These are phyloP conservation scores for Endocalyx cinctus DNA, from an alignment of 2,329 filamentous ascomycete genomes.

Conservation along the genomic window DNA sequence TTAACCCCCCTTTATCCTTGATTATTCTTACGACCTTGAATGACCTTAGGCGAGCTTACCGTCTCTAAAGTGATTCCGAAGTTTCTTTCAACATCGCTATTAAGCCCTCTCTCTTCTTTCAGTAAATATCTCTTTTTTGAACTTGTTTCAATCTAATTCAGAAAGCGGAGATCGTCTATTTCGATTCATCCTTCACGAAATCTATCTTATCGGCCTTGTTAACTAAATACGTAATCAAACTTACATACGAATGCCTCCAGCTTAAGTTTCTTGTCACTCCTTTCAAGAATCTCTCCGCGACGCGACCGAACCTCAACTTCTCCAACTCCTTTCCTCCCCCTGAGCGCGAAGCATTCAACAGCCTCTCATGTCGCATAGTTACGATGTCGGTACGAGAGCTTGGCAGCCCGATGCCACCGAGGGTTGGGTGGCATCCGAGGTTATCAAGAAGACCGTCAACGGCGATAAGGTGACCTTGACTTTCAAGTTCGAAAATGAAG, in stretches of 20 bases:
- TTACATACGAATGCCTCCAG: conserved; percentile 26
- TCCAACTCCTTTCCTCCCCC: conserved; percentile 7
- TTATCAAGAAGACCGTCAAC: conserved; percentile 76
- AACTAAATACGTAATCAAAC: too few relatives aligned
- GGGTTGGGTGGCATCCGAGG: conserved; percentile 96
- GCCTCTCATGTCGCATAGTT: conserved; percentile 78
- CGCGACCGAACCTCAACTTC: conserved; percentile 11
- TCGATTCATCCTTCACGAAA: too few relatives aligned
- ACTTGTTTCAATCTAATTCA: too few relatives aligned
- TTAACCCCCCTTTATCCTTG: too few relatives aligned
- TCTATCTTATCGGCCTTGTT: too few relatives aligned
- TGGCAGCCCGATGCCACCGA: conserved; percentile 97
- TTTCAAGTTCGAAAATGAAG: conserved; percentile 88
- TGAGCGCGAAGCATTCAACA: conserved; percentile 10
- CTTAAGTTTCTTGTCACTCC: conserved; percentile 15
- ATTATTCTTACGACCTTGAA: too few relatives aligned
- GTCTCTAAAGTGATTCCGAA: too few relatives aligned
- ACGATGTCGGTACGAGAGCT: conserved; percentile 93
- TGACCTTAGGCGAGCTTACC: too few relatives aligned
- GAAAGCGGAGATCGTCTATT: too few relatives aligned
- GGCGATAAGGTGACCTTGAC: conserved; percentile 83
- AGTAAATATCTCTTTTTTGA: too few relatives aligned
- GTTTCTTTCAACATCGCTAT: too few relatives aligned
- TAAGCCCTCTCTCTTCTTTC: conserved; percentile 11
- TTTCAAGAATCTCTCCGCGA: conserved; percentile 12